A percentile compares a stretch with the other conserved stretches of the same genome.
phyloP scores from a whole-genome alignment of 306 rosid species.

The Vigna nakashimae region DNA sequence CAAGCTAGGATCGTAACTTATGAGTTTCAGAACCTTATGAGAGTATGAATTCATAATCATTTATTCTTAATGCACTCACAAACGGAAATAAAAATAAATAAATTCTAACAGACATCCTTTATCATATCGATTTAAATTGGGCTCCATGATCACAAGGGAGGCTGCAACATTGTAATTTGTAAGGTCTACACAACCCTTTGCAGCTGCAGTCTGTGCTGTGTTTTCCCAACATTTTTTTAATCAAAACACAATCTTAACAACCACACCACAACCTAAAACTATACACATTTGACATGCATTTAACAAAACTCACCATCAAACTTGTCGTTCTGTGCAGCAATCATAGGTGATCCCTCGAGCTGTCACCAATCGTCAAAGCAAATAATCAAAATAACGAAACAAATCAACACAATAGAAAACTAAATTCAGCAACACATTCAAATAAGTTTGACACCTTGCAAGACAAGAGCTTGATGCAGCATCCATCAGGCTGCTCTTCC shows the following conservation, averaged over 20 bases:
- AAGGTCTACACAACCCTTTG: not conserved
- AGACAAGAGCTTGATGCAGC: constrained; percentile 88
- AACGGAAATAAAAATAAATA: not conserved
- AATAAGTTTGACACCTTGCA: constrained; percentile 71
- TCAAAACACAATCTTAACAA: not conserved
- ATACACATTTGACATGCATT: not conserved
- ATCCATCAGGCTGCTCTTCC: constrained; percentile 83
- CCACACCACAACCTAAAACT: not conserved
- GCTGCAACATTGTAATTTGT: not conserved
- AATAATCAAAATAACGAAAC: constrained; percentile 37
- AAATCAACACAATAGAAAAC: not conserved
- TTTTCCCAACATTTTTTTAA: not conserved
- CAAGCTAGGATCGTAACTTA: no score
- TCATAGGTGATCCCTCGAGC: constrained; percentile 91
- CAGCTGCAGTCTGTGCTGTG: not conserved
- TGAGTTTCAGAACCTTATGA: no score
- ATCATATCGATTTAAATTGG: not conserved
- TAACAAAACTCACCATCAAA: constrained; percentile 70
- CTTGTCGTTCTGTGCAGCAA: constrained; percentile 89
- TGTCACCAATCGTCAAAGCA: constrained; percentile 42
- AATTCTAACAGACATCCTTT: not conserved
- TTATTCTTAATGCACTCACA: not conserved
- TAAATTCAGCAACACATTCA: not conserved
- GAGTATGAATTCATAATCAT: not conserved
- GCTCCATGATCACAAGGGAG: not conserved